A percentile compares a stretch with the other conserved stretches of the same genome.
These are phyloP conservation scores for Saccharomyces hybrid DNA, from an alignment of 1,139 yeast species.

Conservation along the genomic window DNA sequence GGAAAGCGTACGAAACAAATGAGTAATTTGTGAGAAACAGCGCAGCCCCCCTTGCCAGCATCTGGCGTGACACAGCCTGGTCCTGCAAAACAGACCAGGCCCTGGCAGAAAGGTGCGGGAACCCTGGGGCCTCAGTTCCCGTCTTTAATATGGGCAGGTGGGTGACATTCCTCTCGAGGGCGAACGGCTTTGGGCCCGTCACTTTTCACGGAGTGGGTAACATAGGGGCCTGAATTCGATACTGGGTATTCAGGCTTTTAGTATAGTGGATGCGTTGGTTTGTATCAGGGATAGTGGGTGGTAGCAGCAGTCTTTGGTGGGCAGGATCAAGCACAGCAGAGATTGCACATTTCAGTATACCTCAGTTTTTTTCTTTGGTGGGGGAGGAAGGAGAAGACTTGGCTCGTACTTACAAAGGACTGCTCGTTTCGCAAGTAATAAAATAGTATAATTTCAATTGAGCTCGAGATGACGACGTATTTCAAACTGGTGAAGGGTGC, in stretches of 20 bases:
- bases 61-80: not conserved
- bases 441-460: not conserved
- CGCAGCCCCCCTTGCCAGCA: not conserved
- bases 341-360: not conserved
- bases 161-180: not conserved
- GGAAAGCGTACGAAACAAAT: not conserved
- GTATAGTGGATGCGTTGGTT: not conserved
- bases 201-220: not conserved
- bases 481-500: conserved; percentile 54
- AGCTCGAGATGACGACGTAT: not conserved
- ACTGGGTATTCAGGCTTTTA: not conserved
- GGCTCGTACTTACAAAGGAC: not conserved
- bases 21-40: not conserved
- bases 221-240: not conserved
- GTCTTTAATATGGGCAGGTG: not conserved
- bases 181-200: not conserved
- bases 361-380: not conserved
- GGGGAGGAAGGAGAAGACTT: not conserved
- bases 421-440: not conserved
- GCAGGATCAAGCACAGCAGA: not conserved
- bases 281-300: too few relatives aligned
- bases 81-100: not conserved
- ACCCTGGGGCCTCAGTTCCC: not conserved
- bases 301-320: too few relatives aligned
- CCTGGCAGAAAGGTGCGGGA: not conserved